A percentile compares a stretch with the other conserved stretches of the same genome.
Evolutionary conservation across 352 stramenopile species (phyloP).

Genomic region (Achlya hypogyna): DNA sequence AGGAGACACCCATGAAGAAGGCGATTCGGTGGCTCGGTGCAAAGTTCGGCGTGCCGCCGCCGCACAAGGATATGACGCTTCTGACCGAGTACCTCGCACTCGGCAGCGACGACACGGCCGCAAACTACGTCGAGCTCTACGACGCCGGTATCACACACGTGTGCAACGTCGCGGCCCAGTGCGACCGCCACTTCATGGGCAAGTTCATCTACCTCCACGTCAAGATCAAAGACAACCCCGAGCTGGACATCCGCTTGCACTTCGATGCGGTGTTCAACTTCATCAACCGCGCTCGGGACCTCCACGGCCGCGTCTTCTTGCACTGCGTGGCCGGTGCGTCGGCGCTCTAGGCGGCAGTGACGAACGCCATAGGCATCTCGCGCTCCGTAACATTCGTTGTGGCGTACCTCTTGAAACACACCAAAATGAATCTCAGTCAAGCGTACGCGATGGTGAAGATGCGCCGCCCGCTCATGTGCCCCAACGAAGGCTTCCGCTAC

Average conservation of each 20-base stretch:
- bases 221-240: slow-evolving; percentile 4
- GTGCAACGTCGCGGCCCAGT: slow-evolving; percentile 19
- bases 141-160: slow-evolving; percentile 12
- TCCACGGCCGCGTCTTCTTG: slow-evolving; percentile 18
- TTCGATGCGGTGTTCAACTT: slow-evolving; percentile 12
- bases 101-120: slow-evolving; percentile 6
- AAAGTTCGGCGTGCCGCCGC: background rate
- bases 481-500: slow-evolving; percentile 16
- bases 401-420: slow-evolving; percentile 22
- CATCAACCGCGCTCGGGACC: slow-evolving; percentile 4
- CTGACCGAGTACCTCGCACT: background rate
- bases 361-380: slow-evolving; percentile 7
- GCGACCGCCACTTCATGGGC: slow-evolving; percentile 14
- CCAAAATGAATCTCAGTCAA: background rate
- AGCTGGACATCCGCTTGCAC: background rate
- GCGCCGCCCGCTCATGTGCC: slow-evolving; percentile 8
- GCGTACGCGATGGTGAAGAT: slow-evolving; percentile 15
- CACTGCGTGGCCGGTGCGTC: slow-evolving; percentile 21
- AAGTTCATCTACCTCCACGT: slow-evolving; percentile 19
- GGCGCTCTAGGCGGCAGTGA: background rate
- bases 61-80: background rate
- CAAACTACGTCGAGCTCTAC: slow-evolving; percentile 6
- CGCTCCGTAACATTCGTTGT: slow-evolving; percentile 22
- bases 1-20: background rate
- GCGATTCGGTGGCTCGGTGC: slow-evolving; percentile 2